Evolutionary conservation across 108 stramenopile genomes (phyloP).

Genomic region (Cyclostephanos invisitatus): DNA sequence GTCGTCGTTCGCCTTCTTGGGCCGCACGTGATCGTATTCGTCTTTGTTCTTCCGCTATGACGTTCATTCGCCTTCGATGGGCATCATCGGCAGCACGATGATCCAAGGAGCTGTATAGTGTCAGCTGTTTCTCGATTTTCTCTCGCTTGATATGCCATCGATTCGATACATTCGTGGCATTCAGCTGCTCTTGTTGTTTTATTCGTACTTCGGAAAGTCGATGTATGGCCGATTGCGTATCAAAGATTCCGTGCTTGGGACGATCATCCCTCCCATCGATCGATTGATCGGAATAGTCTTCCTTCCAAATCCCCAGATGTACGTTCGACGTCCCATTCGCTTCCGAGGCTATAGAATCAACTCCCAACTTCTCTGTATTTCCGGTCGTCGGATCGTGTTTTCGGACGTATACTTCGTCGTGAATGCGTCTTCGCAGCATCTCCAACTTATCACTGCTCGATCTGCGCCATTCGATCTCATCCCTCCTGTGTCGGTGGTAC

Average conservation of each 20-base stretch:
- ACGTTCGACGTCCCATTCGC: background rate
- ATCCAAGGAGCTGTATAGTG: constrained; percentile 7
- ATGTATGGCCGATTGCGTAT: background rate
- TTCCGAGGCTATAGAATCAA: background rate
- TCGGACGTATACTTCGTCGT: background rate
- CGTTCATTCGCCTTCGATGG: constrained; percentile 13
- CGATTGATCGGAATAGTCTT: background rate
- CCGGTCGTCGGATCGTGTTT: background rate
- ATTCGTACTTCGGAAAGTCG: constrained; percentile 14
- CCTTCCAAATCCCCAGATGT: background rate
- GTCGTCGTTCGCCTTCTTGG: background rate
- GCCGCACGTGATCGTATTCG: background rate
- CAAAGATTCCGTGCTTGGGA: background rate
- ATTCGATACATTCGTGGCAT: constrained; percentile 1
- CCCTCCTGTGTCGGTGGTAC: constrained; percentile 2
- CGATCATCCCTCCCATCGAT: background rate
- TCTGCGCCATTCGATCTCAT: constrained; percentile 3
- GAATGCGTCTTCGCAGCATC: constrained; percentile 7
- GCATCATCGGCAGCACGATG: constrained; percentile 33
- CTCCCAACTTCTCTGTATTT: constrained; percentile 2
- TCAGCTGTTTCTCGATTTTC: constrained; percentile 13
- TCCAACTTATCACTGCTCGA: constrained; percentile 13
- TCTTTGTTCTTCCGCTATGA: constrained; percentile 17
- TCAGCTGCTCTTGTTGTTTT: constrained; percentile 26
- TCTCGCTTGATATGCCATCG: constrained; percentile 14